Base-by-base conservation (phyloP, 192 early-diverging fungal genomes). In the Backusella liffmaniae region DNA sequence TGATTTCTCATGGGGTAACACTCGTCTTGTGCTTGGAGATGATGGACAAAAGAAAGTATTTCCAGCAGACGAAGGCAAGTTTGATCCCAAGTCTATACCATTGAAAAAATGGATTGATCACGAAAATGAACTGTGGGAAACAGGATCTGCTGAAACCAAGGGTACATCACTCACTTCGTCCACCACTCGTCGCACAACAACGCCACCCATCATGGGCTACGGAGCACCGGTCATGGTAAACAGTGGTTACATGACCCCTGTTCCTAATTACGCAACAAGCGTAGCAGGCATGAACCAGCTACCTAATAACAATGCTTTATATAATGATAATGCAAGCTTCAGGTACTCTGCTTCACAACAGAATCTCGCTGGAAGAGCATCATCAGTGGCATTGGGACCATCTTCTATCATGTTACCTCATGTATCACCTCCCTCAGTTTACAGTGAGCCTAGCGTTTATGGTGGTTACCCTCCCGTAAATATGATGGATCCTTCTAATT, bases 1-100 rank as follows among this genome's bases (percentile, higher is more conserved):
- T 83, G 96, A 99, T 79, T 99, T 99, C 78, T 96, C 94, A 30
- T 99, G 97, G 97, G 97, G 96, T 73, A 96, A 96, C 79, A 99
- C 97, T 18, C 94, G 97, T 79, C 66, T 93, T 30, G 94, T 97
- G 18, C 85, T 95, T 18, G 96, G 95, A 68, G 93, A 94, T 75
- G 92, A 92, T 67, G 94, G 94, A 41, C 88, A 86, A 81, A 90
- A 86, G 77, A 79, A 86, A 78, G 90, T 88, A 65, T 78, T 79
- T 66, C 87, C 84, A 75, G 89, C 85, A 46, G 89, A 89, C 66
- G 90, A 91, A 68, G 92, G 88, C 44, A 86, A 88, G 72, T 94
- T 94, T 77, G 91, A 94, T 83, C 90, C 88, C 69, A 85, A 87
- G 41, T 82, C 86, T 4, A 92, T 94, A 70, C 93, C 93, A 5